These are phyloP conservation scores for Yarrowia bubula DNA, from an alignment of 805 yeast species.

Conservation along the genomic window DNA sequence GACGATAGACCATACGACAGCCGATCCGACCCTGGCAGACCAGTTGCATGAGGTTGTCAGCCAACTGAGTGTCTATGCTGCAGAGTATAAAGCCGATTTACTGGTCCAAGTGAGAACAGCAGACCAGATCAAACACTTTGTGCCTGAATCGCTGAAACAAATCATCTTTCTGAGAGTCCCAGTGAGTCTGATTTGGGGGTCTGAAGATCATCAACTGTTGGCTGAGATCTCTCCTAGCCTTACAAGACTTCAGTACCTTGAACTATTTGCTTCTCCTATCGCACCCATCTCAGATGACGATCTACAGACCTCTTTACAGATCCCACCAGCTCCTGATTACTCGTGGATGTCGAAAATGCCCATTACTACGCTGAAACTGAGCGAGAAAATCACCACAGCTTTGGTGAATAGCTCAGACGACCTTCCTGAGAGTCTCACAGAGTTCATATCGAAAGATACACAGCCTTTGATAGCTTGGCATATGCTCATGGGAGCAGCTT, in stretches of 20 bases:
- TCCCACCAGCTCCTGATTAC: conserved; percentile 12
- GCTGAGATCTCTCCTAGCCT: neutral
- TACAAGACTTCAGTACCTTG: neutral
- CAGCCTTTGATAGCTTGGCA: conserved; percentile 3
- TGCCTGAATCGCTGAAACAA: neutral
- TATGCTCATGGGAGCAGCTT: conserved; percentile 3
- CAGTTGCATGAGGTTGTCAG: neutral
- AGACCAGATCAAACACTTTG: neutral
- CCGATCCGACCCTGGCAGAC: neutral
- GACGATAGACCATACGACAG: conserved; percentile 2
- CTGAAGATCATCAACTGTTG: neutral
- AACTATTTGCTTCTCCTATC: neutral
- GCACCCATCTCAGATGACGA: neutral
- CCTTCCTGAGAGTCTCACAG: neutral
- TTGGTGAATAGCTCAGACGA: neutral
- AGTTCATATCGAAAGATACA: neutral
- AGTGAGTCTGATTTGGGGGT: conserved; percentile 4
- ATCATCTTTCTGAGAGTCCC: neutral
- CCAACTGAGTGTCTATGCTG: neutral
- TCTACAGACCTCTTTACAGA: neutral
- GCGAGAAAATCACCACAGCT: neutral
- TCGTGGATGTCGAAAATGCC: conserved; percentile 1
- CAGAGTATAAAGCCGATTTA: neutral
- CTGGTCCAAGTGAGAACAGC: neutral
- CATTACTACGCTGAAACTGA: neutral